These are phyloP conservation scores for Phylloporus scabripes DNA, from an alignment of 768 basidiomycete genomes.

Conservation along the genomic window DNA sequence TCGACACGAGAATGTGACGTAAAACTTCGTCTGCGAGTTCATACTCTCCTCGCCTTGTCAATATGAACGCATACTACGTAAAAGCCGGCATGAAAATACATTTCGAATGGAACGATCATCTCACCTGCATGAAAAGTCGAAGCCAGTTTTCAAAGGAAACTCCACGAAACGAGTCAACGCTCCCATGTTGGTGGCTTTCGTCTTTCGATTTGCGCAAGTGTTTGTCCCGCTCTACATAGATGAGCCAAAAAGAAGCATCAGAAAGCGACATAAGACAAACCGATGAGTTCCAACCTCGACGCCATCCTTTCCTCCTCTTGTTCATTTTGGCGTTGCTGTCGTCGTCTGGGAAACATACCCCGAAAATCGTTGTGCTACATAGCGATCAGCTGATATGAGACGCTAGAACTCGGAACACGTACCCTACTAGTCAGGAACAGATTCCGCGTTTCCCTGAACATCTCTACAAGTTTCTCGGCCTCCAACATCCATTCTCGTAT, in stretches of 20 bases:
- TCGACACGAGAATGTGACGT: slow-evolving; percentile 68
- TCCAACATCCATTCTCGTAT: slow-evolving; percentile 74
- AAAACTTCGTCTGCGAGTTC: slow-evolving; percentile 70
- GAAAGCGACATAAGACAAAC: slow-evolving; percentile 33
- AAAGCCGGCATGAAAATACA: slow-evolving; percentile 5
- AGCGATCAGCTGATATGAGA: background rate
- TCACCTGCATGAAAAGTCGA: slow-evolving; percentile 76
- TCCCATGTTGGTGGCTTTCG: slow-evolving; percentile 36
- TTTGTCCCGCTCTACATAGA: slow-evolving; percentile 50
- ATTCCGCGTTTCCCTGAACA: slow-evolving; percentile 78
- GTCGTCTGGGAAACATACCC: slow-evolving; percentile 60
- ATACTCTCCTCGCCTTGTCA: slow-evolving; percentile 58
- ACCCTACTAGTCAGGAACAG: slow-evolving; percentile 77
- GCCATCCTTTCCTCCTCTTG: slow-evolving; percentile 68
- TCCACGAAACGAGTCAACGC: slow-evolving; percentile 71
- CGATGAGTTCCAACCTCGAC: slow-evolving; percentile 67
- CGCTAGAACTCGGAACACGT: slow-evolving; percentile 23
- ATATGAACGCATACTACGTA: slow-evolving; percentile 65
- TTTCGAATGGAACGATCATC: background rate
- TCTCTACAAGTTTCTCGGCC: slow-evolving; percentile 81
- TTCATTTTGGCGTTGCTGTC: slow-evolving; percentile 40
- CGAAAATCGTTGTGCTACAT: slow-evolving; percentile 50
- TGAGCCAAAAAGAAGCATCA: background rate
- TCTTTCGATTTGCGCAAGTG: slow-evolving; percentile 44
- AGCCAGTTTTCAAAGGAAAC: slow-evolving; percentile 84